Conservation (phyloP, 1,139 yeast species). For the Yamadazyma taylorii region DNA sequence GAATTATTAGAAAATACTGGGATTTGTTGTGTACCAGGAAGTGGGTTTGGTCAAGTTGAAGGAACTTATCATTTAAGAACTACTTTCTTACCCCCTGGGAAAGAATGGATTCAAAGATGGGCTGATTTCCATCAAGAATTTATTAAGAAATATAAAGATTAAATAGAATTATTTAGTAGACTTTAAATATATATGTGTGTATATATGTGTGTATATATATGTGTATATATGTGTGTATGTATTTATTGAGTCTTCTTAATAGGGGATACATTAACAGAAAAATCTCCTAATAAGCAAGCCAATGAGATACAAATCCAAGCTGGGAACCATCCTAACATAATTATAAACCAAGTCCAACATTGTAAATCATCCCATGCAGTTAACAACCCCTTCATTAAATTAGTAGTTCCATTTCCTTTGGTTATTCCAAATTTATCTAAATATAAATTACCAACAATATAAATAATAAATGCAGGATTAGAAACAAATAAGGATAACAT, state of each 20-base stretch:
- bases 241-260: constrained; percentile 10
- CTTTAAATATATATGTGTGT: no score
- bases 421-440: constrained; percentile 17
- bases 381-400: constrained; percentile 50
- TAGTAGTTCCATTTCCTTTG: constrained; percentile 31
- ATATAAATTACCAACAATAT: constrained; percentile 31
- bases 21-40: constrained; percentile 95
- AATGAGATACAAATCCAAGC: constrained; percentile 63
- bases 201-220: no score
- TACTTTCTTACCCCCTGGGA: constrained; percentile 93
- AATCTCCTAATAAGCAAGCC: constrained; percentile 32
- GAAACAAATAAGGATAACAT: constrained; percentile 42
- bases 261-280: constrained; percentile 12
- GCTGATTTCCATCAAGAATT: constrained; percentile 72
- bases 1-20: constrained; percentile 86
- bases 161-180: no score
- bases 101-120: constrained; percentile 82
- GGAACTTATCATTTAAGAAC: constrained; percentile 93
- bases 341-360: constrained; percentile 85
- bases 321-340: constrained; percentile 80
- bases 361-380: constrained; percentile 70
- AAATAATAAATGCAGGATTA: constrained; percentile 54
- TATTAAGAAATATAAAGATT: constrained; percentile 49
- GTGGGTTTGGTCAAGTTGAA: constrained; percentile 90
- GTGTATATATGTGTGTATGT: no score